These are phyloP conservation scores for Penicillium tannophilum DNA, from an alignment of 495 filamentous ascomycete genomes.

Conservation along the genomic window DNA sequence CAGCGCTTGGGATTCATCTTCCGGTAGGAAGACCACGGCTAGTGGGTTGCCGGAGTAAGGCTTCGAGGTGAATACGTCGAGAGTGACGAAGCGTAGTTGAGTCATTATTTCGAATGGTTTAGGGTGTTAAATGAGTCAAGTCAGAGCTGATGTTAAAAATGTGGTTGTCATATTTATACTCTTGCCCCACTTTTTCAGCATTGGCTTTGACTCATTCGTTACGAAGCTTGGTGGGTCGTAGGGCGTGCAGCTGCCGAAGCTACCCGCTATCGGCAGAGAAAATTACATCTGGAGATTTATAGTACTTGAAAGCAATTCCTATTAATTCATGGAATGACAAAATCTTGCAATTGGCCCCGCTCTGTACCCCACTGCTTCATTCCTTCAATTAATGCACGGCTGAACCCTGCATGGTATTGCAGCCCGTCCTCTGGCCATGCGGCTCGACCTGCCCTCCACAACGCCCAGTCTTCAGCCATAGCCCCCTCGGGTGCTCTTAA, in stretches of 20 bases:
- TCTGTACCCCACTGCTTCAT: slow-evolving; percentile 29
- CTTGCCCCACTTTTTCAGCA: neutral
- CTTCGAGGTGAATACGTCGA: slow-evolving; percentile 49
- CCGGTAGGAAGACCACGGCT: slow-evolving; percentile 45
- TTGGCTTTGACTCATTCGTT: slow-evolving; percentile 8
- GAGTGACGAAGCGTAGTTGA: slow-evolving; percentile 37
- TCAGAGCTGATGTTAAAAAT: neutral
- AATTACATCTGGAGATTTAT: neutral
- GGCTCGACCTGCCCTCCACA: slow-evolving; percentile 34
- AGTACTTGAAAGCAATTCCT: neutral
- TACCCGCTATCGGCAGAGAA: slow-evolving; percentile 5
- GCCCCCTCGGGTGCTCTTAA: slow-evolving; percentile 49
- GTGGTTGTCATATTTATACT: slow-evolving; percentile 5
- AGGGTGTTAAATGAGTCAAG: neutral
- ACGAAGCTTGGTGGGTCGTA: neutral
- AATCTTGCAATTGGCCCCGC: slow-evolving; percentile 21
- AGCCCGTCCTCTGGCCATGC: slow-evolving; percentile 34
- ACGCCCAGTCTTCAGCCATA: slow-evolving; percentile 48
- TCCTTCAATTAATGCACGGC: slow-evolving; percentile 31
- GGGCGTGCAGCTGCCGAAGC: slow-evolving; percentile 5
- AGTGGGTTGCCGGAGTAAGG: slow-evolving; percentile 44
- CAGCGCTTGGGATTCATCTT: slow-evolving; percentile 23
- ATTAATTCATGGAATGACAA: slow-evolving; percentile 14
- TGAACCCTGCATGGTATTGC: slow-evolving; percentile 34
- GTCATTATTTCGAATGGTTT: slow-evolving; percentile 21